Evolutionary conservation across 108 stramenopile species (phyloP), one percentile per base, ranked within the genome.

Genomic region (Chaetoceros muelleri): DNA sequence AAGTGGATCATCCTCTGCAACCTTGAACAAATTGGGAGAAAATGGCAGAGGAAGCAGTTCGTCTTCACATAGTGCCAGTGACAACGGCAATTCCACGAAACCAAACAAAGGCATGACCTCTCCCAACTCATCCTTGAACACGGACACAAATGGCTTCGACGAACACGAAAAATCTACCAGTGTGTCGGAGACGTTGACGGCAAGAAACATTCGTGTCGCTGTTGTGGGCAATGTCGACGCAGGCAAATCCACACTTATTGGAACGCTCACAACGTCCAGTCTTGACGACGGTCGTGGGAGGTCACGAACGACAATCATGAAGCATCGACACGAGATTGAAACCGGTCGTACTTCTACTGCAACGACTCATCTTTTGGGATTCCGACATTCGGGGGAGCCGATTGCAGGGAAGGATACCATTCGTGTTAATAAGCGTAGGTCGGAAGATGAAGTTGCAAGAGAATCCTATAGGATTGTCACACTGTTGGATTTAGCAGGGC

Each of bases 171-270:
- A 55, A 65, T 21, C 44, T 18, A 20, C 47, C 7, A 71, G 69
- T 10, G 69, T 91, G 19, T 66, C 71, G 22, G 89, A 91, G 56
- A 91, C 89, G 0, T 62, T 91, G 26, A 82, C 85, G 0, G 57
- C 78, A 1, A 69, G 88, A 28, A 96, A 96, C 61, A 70, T 96
- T 45, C 88, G 96, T 17, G 80, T 96, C 10, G 94, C 95, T 24
- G 94, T 96, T 48, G 90, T 98, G 46, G 98, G 98, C n/a, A 98
- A 98, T 59, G 98, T 98, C 18, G 98, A 98, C 61, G 84, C 91
- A 8, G 96, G 98, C 2, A 97, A 99, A 64, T 82, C 79, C 21
- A 97, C 96, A 18, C 61, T 99, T 44, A 94, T 97, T 47, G 97
- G 97, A 23, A 94, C 94, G 2, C 67, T 99, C 18, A 95, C 91